Conservation (phyloP, 164 flowering plant genomes). For the Chloranthus sessilifolius region DNA sequence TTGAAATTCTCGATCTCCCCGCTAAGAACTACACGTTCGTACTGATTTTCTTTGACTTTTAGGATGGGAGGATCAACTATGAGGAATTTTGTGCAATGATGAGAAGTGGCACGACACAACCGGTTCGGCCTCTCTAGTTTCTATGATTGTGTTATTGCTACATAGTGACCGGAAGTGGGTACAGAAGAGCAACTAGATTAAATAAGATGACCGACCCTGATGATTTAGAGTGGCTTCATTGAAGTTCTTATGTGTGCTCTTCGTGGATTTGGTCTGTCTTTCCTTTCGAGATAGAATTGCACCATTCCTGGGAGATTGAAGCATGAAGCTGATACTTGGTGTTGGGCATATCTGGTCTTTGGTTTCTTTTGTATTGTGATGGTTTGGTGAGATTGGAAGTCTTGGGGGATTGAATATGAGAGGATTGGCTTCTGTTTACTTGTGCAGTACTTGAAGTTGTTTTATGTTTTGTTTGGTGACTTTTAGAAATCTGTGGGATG, state of each 20-base stretch:
- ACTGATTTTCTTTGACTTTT: constrained; percentile 18
- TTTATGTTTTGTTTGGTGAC: no score
- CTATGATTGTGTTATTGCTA: neutral
- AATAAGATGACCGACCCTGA: no score
- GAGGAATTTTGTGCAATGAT: constrained; percentile 79
- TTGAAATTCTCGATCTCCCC: neutral
- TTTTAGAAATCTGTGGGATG: no score
- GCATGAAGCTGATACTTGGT: no score
- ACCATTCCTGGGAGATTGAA: no score
- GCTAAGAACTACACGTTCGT: neutral
- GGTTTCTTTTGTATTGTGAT: neutral
- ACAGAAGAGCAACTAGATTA: no score
- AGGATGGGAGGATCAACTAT: constrained; percentile 87
- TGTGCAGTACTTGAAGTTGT: neutral
- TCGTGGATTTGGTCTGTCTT: no score
- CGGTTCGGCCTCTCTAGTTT: constrained; percentile 41
- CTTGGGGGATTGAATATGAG: neutral
- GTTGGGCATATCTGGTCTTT: neutral
- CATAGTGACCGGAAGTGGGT: neutral
- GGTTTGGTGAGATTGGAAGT: neutral
- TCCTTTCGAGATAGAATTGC: no score
- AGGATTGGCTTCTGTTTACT: neutral
- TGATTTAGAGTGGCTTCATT: no score
- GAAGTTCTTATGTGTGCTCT: no score
- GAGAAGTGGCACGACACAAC: constrained; percentile 69